These are phyloP conservation scores for Podila epigama DNA, from an alignment of 192 early-diverging fungal species.

Conservation along the genomic window DNA sequence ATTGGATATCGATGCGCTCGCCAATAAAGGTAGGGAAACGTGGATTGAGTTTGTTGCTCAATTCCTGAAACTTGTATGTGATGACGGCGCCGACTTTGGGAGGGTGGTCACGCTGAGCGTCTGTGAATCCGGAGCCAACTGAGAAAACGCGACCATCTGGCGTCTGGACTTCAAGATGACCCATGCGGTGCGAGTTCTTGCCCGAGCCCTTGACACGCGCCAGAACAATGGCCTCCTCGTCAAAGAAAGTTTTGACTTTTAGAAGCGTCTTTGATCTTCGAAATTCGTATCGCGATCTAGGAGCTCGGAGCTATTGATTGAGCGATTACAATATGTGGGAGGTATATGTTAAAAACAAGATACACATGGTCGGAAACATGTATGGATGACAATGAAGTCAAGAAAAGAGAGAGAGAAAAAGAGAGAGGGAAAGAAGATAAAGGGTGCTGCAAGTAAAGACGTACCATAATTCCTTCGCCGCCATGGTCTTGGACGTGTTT, in stretches of 20 bases:
- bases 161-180: conserved; percentile 66
- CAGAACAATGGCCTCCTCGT: conserved; percentile 73
- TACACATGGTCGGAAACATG: too few species aligned
- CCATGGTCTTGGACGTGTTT: conserved; percentile 62
- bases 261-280: conserved; percentile 62
- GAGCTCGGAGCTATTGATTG: conserved; percentile 19
- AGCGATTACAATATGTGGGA: background rate
- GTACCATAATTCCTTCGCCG: conserved; percentile 77
- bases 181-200: conserved; percentile 60
- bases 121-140: conserved; percentile 73
- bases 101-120: conserved; percentile 62
- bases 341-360: background rate
- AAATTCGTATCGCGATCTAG: conserved; percentile 42
- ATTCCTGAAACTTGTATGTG: conserved; percentile 58
- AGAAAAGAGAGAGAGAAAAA: conserved; percentile 23
- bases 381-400: too few species aligned
- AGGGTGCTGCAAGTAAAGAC: conserved; percentile 42
- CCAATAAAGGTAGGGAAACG: conserved; percentile 57
- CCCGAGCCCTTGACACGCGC: conserved; percentile 66
- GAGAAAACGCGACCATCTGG: conserved; percentile 69
- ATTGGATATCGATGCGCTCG: conserved; percentile 43
- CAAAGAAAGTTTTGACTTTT: conserved; percentile 78
- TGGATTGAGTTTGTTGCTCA: conserved; percentile 48
- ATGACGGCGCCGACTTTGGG: conserved; percentile 59
- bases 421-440: too few species aligned